These are phyloP conservation scores for Cladorrhinum samala DNA, from an alignment of 495 filamentous ascomycete species.

Conservation along the genomic window DNA sequence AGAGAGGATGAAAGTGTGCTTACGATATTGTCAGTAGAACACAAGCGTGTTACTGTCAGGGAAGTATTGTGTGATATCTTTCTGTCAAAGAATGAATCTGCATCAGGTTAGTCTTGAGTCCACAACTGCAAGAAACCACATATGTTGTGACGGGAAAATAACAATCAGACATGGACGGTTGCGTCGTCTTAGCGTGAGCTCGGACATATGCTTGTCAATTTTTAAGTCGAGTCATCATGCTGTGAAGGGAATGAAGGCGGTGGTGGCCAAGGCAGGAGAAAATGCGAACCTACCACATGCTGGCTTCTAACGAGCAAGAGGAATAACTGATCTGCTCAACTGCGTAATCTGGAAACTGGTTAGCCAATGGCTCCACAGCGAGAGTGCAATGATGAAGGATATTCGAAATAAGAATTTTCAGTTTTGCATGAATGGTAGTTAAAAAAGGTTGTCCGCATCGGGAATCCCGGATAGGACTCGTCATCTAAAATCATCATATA, in stretches of 20 bases:
- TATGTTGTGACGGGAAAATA: slow-evolving; percentile 23
- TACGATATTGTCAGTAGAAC: slow-evolving; percentile 1
- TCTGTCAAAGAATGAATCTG: slow-evolving; percentile 3
- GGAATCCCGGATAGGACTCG: slow-evolving; percentile 79
- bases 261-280: background rate
- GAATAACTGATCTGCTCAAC: background rate
- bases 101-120: slow-evolving; percentile 15
- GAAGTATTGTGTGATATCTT: background rate
- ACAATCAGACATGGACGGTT: slow-evolving; percentile 37
- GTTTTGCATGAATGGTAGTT: slow-evolving; percentile 77
- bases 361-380: slow-evolving; percentile 6
- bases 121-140: background rate
- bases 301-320: too few species aligned
- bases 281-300: slow-evolving; percentile 15
- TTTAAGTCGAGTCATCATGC: slow-evolving; percentile 60
- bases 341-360: slow-evolving; percentile 9
- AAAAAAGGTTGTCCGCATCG: slow-evolving; percentile 68
- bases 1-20: slow-evolving; percentile 7
- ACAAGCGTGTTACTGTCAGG: background rate
- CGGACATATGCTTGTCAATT: slow-evolving; percentile 87
- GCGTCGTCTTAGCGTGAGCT: slow-evolving; percentile 62
- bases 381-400: background rate
- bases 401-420: slow-evolving; percentile 35
- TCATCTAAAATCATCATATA: slow-evolving; percentile 75
- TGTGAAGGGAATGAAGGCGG: slow-evolving; percentile 4